These are phyloP conservation scores for Xerophyta viscosa DNA, from an alignment of 106 monocot species.

Conservation along the genomic window DNA sequence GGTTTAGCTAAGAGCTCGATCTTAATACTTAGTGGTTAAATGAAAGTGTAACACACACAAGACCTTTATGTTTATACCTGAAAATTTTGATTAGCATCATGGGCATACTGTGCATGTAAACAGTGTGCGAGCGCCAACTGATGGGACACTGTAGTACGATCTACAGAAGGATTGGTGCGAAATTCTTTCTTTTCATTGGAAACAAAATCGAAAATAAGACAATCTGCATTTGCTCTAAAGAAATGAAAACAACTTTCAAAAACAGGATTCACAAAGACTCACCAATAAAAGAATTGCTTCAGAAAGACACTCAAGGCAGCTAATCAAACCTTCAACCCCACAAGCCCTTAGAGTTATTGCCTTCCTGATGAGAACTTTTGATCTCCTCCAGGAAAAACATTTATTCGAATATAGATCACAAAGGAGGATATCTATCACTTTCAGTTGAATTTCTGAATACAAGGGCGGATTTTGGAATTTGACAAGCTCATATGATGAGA, in stretches of 20 bases:
- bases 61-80: constrained; percentile 47
- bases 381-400: constrained; percentile 41
- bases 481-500: constrained; percentile 51
- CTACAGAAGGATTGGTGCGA: constrained; percentile 21
- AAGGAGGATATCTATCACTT: constrained; percentile 56
- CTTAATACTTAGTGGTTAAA: too few species aligned
- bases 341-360: constrained; percentile 41
- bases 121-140: constrained; percentile 55
- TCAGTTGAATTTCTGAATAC: constrained; percentile 41
- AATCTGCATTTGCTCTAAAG: background rate
- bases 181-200: too few species aligned
- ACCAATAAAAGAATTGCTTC: constrained; percentile 74
- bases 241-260: constrained; percentile 3
- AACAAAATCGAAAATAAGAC: constrained; percentile 3
- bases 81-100: constrained; percentile 42
- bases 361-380: constrained; percentile 53
- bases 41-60: too few species aligned
- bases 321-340: constrained; percentile 42
- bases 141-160: constrained; percentile 16
- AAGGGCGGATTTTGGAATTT: constrained; percentile 27
- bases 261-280: constrained; percentile 15
- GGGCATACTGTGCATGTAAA: constrained; percentile 63
- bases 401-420: constrained; percentile 36
- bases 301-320: constrained; percentile 49
- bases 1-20: too few species aligned